Evolutionary conservation across 805 yeast species (phyloP), one percentile per base, ranked within the genome.

Genomic region (Kuraishia borneana): DNA sequence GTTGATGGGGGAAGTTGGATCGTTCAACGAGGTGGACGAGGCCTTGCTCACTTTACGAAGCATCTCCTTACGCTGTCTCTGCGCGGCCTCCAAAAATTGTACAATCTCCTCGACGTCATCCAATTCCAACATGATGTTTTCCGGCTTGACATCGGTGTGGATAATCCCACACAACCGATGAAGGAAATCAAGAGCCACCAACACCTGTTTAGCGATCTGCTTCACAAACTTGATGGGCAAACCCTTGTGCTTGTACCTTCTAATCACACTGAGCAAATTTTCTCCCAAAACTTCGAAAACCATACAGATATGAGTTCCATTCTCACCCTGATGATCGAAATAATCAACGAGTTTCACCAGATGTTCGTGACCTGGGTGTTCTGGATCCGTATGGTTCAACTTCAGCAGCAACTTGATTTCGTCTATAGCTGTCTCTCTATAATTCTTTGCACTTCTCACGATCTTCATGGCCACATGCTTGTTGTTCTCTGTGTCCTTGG

Each of bases 231-330:
- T 58, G 3, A 74, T 46, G 1, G 82, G 83, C 18, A 75, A 54
- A 2, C 63, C 63, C 34, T 50, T 53, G 39, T 58, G 61, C 33
- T 70, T 70, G 45, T 73, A 88, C 37, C 88, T 67, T 42, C 83
- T 71, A 38, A 89, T 85, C 44, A 92, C 63, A 16, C 95, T 88
- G 34, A 92, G 61, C 44, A 92, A 56, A 51, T 87, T 89, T 55
- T 92, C 99, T 16, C 99, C 99, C 41, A 92, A 63, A 0, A 92
- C 95, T 58, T 92, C 98, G 54, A 92, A 92, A 2, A 89, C 96
- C 97, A 92, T 92, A 38, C 92, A 89, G 8, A 87, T 79, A 57
- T 92, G 99, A 2, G 71, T 67, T 2, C 99, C 99, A 55, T 92
- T 85, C 4, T 84, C 87, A 1, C 98, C 98, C 28, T 63, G 58